These are phyloP conservation scores for Backusella psychrophila DNA, from an alignment of 192 early-diverging fungal species.

Conservation along the genomic window DNA sequence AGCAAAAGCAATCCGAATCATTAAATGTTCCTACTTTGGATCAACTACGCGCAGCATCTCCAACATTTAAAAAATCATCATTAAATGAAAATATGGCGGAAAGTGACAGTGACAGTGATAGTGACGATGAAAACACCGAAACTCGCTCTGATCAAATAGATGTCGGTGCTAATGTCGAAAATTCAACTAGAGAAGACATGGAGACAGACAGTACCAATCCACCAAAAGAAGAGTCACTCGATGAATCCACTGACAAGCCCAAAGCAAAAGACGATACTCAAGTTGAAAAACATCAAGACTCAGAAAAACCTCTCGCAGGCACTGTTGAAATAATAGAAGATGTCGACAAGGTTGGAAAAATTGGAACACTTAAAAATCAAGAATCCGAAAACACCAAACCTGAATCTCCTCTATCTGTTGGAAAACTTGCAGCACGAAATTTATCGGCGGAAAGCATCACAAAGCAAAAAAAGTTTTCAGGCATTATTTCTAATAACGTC, in stretches of 20 bases:
- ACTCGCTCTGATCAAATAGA: neutral
- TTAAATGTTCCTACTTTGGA: constrained; percentile 10
- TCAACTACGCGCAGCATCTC: neutral
- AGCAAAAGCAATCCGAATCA: neutral
- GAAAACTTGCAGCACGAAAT: neutral
- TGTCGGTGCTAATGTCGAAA: neutral
- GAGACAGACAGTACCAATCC: neutral
- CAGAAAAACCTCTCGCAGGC: neutral
- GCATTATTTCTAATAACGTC: neutral
- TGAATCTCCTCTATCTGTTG: neutral
- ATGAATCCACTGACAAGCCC: neutral
- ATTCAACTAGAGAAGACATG: neutral
- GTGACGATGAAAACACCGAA: neutral
- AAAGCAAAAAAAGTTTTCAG: neutral
- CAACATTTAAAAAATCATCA: neutral
- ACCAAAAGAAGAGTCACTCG: neutral
- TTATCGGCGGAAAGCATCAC: neutral
- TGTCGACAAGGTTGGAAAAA: neutral
- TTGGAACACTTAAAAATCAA: neutral
- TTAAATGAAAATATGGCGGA: neutral
- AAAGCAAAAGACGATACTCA: neutral
- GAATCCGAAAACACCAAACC: neutral
- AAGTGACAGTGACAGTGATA: neutral
- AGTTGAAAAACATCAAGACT: neutral
- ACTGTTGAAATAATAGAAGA: neutral